Conservation (phyloP, 495 filamentous ascomycete species). For the Diplogelasinospora grovesii region DNA sequence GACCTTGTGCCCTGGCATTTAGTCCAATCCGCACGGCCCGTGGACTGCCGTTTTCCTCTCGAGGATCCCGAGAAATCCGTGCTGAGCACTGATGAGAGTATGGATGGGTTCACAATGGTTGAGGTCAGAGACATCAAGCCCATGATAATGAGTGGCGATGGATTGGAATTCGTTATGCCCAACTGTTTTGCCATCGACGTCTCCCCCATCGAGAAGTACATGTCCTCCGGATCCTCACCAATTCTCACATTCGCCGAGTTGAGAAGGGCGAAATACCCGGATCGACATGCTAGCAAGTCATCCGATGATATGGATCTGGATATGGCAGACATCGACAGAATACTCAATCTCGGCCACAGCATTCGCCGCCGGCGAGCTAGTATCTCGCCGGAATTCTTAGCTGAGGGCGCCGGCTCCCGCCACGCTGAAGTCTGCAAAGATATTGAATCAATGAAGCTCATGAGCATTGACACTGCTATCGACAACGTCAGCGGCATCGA, state of each 20-base stretch:
- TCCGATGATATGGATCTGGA: conserved; percentile 1
- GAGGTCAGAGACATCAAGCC: conserved; percentile 13
- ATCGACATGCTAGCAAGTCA: not conserved
- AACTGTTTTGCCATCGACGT: conserved; percentile 23
- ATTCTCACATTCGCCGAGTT: conserved; percentile 6
- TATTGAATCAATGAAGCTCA: not conserved
- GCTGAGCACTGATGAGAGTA: no score
- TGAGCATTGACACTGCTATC: not conserved
- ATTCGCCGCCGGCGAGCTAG: no score
- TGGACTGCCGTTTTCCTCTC: no score
- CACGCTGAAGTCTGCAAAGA: not conserved
- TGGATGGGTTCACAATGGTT: conserved; percentile 9
- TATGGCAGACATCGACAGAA: no score
- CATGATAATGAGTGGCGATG: conserved; percentile 17
- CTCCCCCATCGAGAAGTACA: conserved; percentile 1
- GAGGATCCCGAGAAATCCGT: no score
- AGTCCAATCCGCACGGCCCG: no score
- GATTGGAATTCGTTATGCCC: conserved; percentile 15
- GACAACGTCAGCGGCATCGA: not conserved
- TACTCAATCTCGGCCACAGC: no score
- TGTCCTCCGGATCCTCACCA: not conserved
- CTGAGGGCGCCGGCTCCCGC: not conserved
- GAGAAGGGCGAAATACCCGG: conserved; percentile 4
- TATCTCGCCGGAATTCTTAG: not conserved
- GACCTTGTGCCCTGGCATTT: conserved; percentile 16